phyloP scores from a whole-genome alignment of 345 rosid genomes.

The Punica granatum region DNA sequence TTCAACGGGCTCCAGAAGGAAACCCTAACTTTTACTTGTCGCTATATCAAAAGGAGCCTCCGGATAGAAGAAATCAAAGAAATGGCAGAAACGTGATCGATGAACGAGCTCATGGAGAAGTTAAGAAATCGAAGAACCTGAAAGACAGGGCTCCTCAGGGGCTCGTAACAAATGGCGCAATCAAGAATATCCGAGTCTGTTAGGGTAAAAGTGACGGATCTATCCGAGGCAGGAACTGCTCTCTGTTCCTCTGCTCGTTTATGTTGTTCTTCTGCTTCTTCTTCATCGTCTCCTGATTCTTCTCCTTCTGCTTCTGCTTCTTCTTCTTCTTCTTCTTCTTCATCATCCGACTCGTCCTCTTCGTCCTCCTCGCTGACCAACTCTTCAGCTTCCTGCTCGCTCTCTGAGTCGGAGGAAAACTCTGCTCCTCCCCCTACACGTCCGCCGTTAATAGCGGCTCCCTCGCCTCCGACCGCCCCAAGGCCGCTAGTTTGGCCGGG shows the following conservation, averaged over 20 bases:
- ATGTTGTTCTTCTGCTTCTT: conserved; percentile 1
- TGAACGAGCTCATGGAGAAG: neutral
- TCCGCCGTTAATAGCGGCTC: neutral
- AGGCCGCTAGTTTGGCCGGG: neutral
- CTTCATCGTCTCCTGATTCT: neutral
- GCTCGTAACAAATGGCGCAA: conserved; percentile 41
- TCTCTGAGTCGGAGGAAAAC: too few species aligned
- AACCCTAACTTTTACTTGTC: neutral
- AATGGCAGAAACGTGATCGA: neutral
- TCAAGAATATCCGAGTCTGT: conserved; percentile 50
- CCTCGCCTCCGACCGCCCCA: neutral
- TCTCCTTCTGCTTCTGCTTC: neutral
- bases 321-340: neutral
- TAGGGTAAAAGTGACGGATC: conserved; percentile 23
- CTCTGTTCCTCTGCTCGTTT: neutral
- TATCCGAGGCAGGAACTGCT: conserved; percentile 5
- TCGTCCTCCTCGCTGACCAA: neutral
- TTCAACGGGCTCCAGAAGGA: neutral
- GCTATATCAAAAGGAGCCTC: neutral
- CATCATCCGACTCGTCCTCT: neutral
- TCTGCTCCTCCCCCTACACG: too few species aligned
- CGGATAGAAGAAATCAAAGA: neutral
- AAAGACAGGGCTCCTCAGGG: conserved; percentile 40
- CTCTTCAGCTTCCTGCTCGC: neutral
- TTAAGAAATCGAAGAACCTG: conserved; percentile 27